Evolutionary conservation across 331 rosid genomes (phyloP).

Genomic region (Rhamnella rubrinervis): DNA sequence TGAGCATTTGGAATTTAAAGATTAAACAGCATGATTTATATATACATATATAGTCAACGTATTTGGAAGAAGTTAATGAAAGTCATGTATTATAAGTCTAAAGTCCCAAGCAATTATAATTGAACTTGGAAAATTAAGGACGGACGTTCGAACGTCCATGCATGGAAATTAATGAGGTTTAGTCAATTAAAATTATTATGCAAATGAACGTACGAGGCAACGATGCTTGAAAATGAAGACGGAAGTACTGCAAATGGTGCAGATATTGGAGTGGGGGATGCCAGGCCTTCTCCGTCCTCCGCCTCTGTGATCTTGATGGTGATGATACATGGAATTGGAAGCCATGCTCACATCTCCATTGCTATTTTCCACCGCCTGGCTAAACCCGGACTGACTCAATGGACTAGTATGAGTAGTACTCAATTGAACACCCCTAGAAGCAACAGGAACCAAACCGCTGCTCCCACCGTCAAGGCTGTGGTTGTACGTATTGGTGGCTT

Average conservation of each 20-base stretch:
- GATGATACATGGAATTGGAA: conserved; percentile 29
- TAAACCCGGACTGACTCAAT: conserved; percentile 4
- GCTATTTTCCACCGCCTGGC: conserved; percentile 33
- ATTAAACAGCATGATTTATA: neutral
- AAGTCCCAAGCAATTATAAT: no score
- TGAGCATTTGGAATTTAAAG: neutral
- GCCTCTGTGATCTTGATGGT: conserved; percentile 20
- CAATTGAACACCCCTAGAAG: conserved; percentile 5
- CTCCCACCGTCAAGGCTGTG: neutral
- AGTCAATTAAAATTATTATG: no score
- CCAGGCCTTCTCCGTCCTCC: conserved; percentile 58
- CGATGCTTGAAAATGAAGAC: conserved; percentile 64
- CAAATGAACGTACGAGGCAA: conserved; percentile 51
- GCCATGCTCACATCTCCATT: conserved; percentile 41
- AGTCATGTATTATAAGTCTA: no score
- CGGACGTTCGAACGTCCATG: no score
- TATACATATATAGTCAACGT: no score
- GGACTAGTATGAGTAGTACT: conserved; percentile 11
- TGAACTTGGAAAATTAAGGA: no score
- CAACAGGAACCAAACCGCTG: neutral
- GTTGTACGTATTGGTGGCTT: conserved; percentile 17
- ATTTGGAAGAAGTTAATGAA: no score
- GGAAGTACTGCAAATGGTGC: conserved; percentile 62
- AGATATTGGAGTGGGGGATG: conserved; percentile 82
- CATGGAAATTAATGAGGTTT: no score